Base-by-base conservation (phyloP, 257 asterid genomes). In the Linaria vulgaris region DNA sequence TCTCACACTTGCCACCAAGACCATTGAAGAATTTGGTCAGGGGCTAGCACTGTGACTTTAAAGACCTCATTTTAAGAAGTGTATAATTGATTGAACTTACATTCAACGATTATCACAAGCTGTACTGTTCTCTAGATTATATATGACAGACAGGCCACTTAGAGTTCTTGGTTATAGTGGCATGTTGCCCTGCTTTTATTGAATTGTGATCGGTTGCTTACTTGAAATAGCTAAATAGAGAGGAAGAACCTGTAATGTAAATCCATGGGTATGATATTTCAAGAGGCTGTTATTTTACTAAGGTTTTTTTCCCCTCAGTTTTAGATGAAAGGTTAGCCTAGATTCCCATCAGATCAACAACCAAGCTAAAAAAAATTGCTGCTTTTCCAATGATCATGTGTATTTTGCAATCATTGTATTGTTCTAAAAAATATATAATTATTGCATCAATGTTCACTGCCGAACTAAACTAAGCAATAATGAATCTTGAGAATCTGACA, bases 1-100 rank as follows among this genome's bases (percentile, higher is more conserved):
- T 64, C 90, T 87, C 48, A 81, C 89, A 30, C 95, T 90, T 49
- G 90, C 95, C 64, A 74, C 90, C 49, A 85, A 87, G 77, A 86
- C 95, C 0, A 70, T 84, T 6, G 95, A 88, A 76, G 92, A 88
- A 76, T 88, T 83, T 64, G 85, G 83, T 41, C 73, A 72, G 23
- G 79, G 77, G 52, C 58, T 70, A 53, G 67, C 67, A 25, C 43
- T 53, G 61, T 78, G 70, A 73, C 68, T 22, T 72, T n/a, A 21
- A 31, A 21, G 15, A 24, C 9, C 51, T 57, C 51, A 24, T 30
- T n/a, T 48, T 21, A 11, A 16, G 24, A n/a, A 51, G 15, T 53
- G 68, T 41, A 20, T 48, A 24, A 21, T 54, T 34, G 30, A 31
- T 47, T 30, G 39, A 43, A 43, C 46, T 20, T 38, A 0, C 55